Evolutionary conservation across 345 rosid genomes (phyloP).

Genomic region (Eucalyptus tenuipes): DNA sequence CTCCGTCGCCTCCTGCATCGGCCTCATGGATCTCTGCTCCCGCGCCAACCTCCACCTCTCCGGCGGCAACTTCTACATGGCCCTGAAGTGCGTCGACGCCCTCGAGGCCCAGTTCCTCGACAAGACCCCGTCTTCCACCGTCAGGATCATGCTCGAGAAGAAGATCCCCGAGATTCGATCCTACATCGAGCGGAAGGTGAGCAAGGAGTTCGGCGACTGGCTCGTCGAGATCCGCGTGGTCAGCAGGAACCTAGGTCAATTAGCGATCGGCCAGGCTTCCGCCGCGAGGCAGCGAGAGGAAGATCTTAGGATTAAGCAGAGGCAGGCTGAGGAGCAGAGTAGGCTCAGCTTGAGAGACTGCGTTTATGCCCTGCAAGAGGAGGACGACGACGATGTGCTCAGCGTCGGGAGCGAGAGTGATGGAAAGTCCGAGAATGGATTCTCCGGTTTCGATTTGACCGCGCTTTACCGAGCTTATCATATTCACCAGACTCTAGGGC

Average conservation of each 20-base stretch:
- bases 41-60: slow-evolving; percentile 69
- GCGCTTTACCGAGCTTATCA: slow-evolving; percentile 87
- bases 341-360: slow-evolving; percentile 83
- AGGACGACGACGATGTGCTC: slow-evolving; percentile 57
- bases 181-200: slow-evolving; percentile 74
- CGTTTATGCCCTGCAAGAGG: slow-evolving; percentile 75
- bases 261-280: slow-evolving; percentile 95
- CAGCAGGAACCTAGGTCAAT: slow-evolving; percentile 80
- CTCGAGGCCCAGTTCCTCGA: slow-evolving; percentile 57
- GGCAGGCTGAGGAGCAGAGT: slow-evolving; percentile 94
- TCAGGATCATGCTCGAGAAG: slow-evolving; percentile 79
- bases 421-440: slow-evolving; percentile 37
- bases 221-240: slow-evolving; percentile 93
- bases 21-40: slow-evolving; percentile 68
- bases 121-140: slow-evolving; percentile 56
- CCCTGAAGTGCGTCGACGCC: slow-evolving; percentile 73
- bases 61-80: slow-evolving; percentile 62
- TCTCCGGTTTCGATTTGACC: slow-evolving; percentile 64
- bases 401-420: slow-evolving; percentile 21
- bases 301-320: slow-evolving; percentile 89
- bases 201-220: slow-evolving; percentile 90
- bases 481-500: slow-evolving; percentile 76
- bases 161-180: slow-evolving; percentile 76
- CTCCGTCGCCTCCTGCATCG: slow-evolving; percentile 38
- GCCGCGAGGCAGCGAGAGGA: slow-evolving; percentile 90